Evolutionary conservation across 345 rosid genomes (phyloP).

Genomic region (Mangifera indica): DNA sequence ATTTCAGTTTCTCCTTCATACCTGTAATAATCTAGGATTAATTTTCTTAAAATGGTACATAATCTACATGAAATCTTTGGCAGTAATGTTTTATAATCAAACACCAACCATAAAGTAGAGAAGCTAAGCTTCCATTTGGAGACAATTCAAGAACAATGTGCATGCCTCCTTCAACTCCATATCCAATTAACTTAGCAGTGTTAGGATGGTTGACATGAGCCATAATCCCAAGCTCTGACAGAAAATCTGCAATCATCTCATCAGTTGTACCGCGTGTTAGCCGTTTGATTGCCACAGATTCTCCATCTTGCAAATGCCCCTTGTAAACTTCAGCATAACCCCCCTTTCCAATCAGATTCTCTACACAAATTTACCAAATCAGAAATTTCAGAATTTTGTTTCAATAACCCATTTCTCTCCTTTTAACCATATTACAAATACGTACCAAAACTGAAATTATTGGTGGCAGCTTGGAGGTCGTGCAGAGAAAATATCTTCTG

Average conservation of each 20-base stretch:
- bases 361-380: conserved; percentile 32
- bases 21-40: no score
- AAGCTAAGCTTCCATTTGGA: conserved; percentile 83
- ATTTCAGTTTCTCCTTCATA: no score
- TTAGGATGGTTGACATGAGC: conserved; percentile 92
- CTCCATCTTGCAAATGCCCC: conserved; percentile 55
- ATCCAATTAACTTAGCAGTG: conserved; percentile 79
- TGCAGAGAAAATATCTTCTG: conserved; percentile 48
- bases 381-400: neutral
- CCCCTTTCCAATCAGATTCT: conserved; percentile 87
- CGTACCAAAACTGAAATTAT: conserved; percentile 64
- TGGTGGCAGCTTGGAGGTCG: conserved; percentile 72
- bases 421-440: neutral
- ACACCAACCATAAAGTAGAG: conserved; percentile 63
- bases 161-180: conserved; percentile 93
- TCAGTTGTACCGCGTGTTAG: conserved; percentile 63
- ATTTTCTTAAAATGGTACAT: no score
- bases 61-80: no score
- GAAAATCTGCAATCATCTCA: conserved; percentile 64
- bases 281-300: conserved; percentile 72
- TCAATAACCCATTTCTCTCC: neutral
- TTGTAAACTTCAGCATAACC: conserved; percentile 94
- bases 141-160: conserved; percentile 87
- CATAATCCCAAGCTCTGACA: conserved; percentile 90
- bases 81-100: no score